Evolutionary conservation across 306 rosid genomes (phyloP).

Genomic region (Crotalaria pallida): DNA sequence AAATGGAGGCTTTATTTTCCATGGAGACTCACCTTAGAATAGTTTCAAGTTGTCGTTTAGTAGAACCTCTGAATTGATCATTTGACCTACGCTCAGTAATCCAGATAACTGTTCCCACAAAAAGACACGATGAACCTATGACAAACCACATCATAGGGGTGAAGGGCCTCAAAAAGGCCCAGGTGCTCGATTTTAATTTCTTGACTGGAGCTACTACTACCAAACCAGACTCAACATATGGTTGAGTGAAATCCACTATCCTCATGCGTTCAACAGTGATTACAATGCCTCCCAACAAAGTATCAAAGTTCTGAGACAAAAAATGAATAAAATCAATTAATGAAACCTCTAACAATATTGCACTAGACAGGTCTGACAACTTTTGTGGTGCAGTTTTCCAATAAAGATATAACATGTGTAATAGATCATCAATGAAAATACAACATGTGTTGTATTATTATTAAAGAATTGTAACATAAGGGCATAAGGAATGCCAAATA

Average conservation of each 20-base stretch:
- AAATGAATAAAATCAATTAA: too few relatives aligned
- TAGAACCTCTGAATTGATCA: conserved; percentile 62
- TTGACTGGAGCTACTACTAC: conserved; percentile 51
- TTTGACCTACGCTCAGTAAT: conserved; percentile 54
- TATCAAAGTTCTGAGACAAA: conserved; percentile 35
- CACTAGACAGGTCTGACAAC: too few relatives aligned
- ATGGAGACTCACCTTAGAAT: conserved; percentile 36
- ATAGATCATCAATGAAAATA: too few relatives aligned
- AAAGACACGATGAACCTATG: conserved; percentile 40
- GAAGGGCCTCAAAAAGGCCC: conserved; percentile 64
- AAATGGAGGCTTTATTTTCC: not conserved
- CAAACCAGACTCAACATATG: conserved; percentile 59
- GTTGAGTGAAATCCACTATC: conserved; percentile 64
- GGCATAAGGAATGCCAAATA: too few relatives aligned
- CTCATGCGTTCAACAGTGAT: conserved; percentile 47
- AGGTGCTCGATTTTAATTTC: conserved; percentile 36
- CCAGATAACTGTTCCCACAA: conserved; percentile 64
- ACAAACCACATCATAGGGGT: conserved; percentile 43
- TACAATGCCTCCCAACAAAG: conserved; percentile 52
- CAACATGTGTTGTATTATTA: too few relatives aligned
- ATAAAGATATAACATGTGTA: too few relatives aligned
- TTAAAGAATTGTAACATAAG: too few relatives aligned
- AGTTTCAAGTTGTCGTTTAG: conserved; percentile 43
- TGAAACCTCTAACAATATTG: too few relatives aligned
- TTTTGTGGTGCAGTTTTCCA: too few relatives aligned